Conservation (phyloP, 177 flowering plant species). For the Tripterygium wilfordii region DNA sequence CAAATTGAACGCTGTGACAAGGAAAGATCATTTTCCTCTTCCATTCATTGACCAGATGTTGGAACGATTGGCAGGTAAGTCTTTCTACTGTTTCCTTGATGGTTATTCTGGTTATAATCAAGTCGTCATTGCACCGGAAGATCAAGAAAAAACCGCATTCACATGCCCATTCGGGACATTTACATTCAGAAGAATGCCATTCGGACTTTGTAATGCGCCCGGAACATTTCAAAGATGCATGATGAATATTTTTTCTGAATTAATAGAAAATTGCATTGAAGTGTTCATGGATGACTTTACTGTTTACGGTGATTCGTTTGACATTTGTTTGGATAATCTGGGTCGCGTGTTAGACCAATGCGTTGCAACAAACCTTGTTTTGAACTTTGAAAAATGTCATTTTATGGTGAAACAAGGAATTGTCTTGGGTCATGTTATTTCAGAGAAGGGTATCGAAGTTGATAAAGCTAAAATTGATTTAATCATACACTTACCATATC, state of each 20-base stretch:
- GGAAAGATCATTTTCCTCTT: not conserved
- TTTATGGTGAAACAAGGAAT: not conserved
- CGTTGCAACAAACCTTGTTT: not conserved
- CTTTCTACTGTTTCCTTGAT: not conserved
- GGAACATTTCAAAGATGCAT: not conserved
- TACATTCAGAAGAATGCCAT: slow-evolving; percentile 3
- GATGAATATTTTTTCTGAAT: not conserved
- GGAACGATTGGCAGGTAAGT: not conserved
- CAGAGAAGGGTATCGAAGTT: not conserved
- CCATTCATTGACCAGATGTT: slow-evolving; percentile 1
- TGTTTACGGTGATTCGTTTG: not conserved
- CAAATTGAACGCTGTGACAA: not conserved
- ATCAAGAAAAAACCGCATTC: slow-evolving; percentile 1
- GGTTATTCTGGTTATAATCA: not conserved
- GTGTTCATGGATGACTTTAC: not conserved
- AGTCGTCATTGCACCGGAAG: not conserved
- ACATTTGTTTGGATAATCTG: not conserved
- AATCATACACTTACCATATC: not conserved
- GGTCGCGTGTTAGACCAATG: not conserved
- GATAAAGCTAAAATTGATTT: not conserved
- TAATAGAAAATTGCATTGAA: not conserved
- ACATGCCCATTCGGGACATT: not conserved
- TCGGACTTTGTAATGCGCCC: slow-evolving; percentile 1
- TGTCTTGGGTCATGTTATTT: not conserved
- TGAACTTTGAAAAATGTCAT: not conserved